phyloP scores from a whole-genome alignment of 306 rosid genomes.

The Trifolium subterraneum region DNA sequence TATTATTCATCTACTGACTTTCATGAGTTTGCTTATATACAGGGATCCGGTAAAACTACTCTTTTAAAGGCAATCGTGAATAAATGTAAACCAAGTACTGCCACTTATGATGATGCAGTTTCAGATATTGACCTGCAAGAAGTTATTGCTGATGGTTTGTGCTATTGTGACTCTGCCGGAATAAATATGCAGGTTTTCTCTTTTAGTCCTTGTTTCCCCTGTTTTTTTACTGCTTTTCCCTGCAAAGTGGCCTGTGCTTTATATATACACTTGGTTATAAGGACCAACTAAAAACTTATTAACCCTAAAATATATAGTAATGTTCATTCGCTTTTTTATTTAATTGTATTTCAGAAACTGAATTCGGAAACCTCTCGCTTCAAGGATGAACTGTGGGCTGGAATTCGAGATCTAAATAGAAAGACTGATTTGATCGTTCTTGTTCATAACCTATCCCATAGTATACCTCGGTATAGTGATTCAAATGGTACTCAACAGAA shows the following conservation, averaged over 20 bases:
- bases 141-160: constrained; percentile 78
- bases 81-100: constrained; percentile 60
- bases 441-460: constrained; percentile 92
- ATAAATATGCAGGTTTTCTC: constrained; percentile 79
- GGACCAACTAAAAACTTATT: no score
- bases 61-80: constrained; percentile 84
- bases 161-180: constrained; percentile 81
- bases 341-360: constrained; percentile 66
- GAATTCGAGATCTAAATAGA: constrained; percentile 79
- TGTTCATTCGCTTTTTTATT: constrained; percentile 9
- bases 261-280: not conserved
- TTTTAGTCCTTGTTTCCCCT: constrained; percentile 1
- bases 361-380: constrained; percentile 67
- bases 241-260: constrained; percentile 9
- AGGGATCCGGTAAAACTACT: constrained; percentile 96
- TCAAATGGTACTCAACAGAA: constrained; percentile 62
- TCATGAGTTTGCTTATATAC: constrained; percentile 44
- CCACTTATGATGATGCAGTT: constrained; percentile 61
- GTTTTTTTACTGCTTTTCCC: not conserved
- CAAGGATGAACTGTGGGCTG: constrained; percentile 85
- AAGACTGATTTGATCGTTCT: constrained; percentile 90
- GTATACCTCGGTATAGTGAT: constrained; percentile 71
- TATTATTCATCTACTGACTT: constrained; percentile 25
- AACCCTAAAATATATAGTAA: constrained; percentile 2
- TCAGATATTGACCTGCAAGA: constrained; percentile 68